Evolutionary conservation across 2,329 filamentous ascomycete species (phyloP), one percentile per base, ranked within the genome.

Genomic region (Davidsoniella neocaledoniae): DNA sequence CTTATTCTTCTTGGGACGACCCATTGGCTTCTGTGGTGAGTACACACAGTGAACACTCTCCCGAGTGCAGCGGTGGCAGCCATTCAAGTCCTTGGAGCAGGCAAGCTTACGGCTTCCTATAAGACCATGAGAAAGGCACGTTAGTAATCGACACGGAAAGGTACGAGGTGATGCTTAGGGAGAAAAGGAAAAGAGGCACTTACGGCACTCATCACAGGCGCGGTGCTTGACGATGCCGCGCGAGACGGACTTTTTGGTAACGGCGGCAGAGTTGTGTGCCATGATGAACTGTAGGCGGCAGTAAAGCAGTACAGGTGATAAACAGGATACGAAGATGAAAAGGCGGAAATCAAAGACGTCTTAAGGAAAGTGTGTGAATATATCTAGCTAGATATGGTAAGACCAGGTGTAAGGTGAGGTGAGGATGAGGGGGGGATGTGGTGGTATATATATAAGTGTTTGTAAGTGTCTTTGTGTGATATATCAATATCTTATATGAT

Each of bases 151-250:
- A 19, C 19, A 42, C n/a, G 19, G 19, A 33, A 25, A 10, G 39
- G 21, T 9, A 16, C 33, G 19, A 16, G 19, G 9, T 16, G 44
- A 5, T 36, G 14, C 9, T 29, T 38, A 14, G 5, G 17, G 8
- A 17, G 36, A 17, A 26, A 38, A 33, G 8, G 37, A 47, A 21
- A n/a, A 16, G 39, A 47, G 46, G 38, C 21, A 42, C 75, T 63
- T 69, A 81, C 78, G 71, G 63, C 78, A 82, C 61, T 80, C 77
- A 61, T 82, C 78, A 61, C 78, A 82, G 54, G 77, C 77, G 44
- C 76, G 70, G 54, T 74, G 75, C 58, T 76, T 80, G 53, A 65
- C 59, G 53, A 62, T 55, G 46, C 55, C 56, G 41, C 54, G 48
- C 48, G 52, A 48, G 49, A 46, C 39, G 7, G 48, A 9, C 17